Conservation (phyloP, 257 asterid genomes). For the Verbena officinalis region DNA sequence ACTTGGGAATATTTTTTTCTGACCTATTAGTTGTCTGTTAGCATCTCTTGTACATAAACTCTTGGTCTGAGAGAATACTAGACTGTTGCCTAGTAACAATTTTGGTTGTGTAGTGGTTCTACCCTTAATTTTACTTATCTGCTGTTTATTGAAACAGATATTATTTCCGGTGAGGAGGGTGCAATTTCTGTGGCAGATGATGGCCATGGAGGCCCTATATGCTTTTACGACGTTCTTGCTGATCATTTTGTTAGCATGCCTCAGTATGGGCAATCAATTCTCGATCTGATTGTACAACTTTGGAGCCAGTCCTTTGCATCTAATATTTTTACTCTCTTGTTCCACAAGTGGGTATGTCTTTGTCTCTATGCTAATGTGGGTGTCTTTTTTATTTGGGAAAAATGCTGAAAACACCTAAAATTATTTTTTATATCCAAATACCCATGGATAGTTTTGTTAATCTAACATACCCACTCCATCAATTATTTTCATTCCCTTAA, state of each 20-base stretch:
- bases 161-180: constrained; percentile 69
- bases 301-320: constrained; percentile 99
- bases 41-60: neutral
- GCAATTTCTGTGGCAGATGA: constrained; percentile 49
- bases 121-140: constrained; percentile 23
- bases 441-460: too few species aligned
- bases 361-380: constrained; percentile 30
- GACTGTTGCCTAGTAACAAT: neutral
- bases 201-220: constrained; percentile 57
- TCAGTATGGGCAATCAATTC: constrained; percentile 59
- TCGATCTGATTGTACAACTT: constrained; percentile 57
- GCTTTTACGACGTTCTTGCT: constrained; percentile 82
- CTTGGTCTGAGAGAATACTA: constrained; percentile 16
- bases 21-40: neutral
- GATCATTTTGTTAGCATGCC: constrained; percentile 73
- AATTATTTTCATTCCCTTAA: too few species aligned
- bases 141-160: constrained; percentile 51
- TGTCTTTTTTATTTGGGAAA: too few species aligned
- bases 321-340: constrained; percentile 72
- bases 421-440: too few species aligned
- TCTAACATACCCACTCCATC: too few species aligned
- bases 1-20: neutral
- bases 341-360: constrained; percentile 90
- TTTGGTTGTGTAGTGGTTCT: constrained; percentile 14
- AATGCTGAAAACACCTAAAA: too few species aligned